Conservation (phyloP, 768 basidiomycete genomes). For the Tulasnella sp. region DNA sequence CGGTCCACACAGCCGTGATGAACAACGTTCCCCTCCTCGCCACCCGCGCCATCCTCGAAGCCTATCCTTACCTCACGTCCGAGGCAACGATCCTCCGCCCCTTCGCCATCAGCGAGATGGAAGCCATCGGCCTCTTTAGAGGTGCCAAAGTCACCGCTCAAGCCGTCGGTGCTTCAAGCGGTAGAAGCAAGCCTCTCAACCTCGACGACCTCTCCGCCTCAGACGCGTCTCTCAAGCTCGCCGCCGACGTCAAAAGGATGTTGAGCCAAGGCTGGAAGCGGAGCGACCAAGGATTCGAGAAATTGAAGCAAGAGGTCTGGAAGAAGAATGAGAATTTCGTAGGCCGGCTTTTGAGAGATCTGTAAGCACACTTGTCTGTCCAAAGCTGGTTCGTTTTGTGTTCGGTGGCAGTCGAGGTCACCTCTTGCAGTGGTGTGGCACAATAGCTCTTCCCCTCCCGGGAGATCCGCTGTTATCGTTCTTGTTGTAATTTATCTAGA, state of each 20-base stretch:
- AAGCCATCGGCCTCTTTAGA: neutral
- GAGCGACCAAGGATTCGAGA: neutral
- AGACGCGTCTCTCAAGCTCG: neutral
- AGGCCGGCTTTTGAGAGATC: neutral
- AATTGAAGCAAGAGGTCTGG: neutral
- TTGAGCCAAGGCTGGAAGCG: neutral
- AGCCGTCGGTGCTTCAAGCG: neutral
- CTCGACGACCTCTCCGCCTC: neutral
- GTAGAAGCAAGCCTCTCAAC: neutral
- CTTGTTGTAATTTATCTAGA: too few species aligned
- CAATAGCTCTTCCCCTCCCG: too few species aligned
- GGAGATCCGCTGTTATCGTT: too few species aligned
- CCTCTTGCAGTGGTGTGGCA: too few species aligned
- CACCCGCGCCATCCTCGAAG: neutral
- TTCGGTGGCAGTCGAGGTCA: too few species aligned
- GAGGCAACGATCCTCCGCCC: neutral
- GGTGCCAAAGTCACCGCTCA: neutral
- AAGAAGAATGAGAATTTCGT: neutral
- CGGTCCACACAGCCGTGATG: neutral
- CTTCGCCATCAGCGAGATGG: neutral
- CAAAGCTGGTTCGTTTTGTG: too few species aligned
- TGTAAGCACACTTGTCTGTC: neutral
- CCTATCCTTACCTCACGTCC: neutral
- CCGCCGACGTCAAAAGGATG: neutral
- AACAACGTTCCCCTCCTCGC: neutral